Evolutionary conservation across 176 grass and related monocot species (phyloP), one percentile per base, ranked within the genome.

Genomic region (Bonia amplexicaulis): DNA sequence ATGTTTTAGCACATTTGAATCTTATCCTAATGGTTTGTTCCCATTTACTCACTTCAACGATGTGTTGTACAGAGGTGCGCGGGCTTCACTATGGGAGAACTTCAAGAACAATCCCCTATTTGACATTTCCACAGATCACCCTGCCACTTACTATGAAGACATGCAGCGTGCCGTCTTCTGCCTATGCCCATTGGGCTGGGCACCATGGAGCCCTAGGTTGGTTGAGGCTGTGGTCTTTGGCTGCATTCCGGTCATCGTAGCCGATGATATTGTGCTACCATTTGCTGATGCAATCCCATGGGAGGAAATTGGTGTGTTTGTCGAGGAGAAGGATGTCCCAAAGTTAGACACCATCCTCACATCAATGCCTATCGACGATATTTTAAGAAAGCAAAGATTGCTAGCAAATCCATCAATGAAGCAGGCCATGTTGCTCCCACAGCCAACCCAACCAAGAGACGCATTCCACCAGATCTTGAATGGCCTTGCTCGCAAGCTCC

Each of bases 391-490:
- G 82, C 95, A 98, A 76, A 93, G 95, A 78, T 80, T 98, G 69
- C 88, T 98, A 17, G 95, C 95, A 68, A 95, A 98, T 83, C 95
- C 95, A 61, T 95, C 92, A 7, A 93, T 98, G 90, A 98, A 98
- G 86, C 88, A 93, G 83, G 95, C 95, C 40, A 93, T 98, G 93
- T 42, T 95, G 45, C 95, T 98, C 75, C 95, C 93, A 0, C 93
- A 95, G 76, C 95, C 95, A 78, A 91, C 87, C 25, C 89, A 95
- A 70, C 81, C 93, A 48, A 86, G 95, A 35, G 95, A 98, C 12
- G 95, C 93, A 0, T 98, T 98, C 90, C 95, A 98, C 82, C 95
- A 98, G 71, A 98, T 98, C 77, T 60, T 98, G 85, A 98, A 98
- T 27, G 95, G 89, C 7, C 88, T 98, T 66, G 95, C 93, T 78